Evolutionary conservation across 768 basidiomycete genomes (phyloP).

Genomic region (Pleurotus giganteus): DNA sequence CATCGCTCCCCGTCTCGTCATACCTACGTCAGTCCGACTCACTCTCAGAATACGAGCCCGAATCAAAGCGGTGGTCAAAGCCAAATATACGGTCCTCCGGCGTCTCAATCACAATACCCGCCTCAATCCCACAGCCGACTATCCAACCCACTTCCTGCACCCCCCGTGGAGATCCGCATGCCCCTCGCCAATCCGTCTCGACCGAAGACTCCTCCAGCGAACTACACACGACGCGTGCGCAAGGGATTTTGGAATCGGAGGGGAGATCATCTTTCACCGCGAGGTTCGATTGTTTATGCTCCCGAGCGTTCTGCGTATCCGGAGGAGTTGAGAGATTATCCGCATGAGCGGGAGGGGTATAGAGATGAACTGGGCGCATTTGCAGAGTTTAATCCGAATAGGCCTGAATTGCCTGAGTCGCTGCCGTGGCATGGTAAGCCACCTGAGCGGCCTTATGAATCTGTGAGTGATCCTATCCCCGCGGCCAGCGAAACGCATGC

Average conservation of each 20-base stretch:
- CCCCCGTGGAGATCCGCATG: slow-evolving; percentile 18
- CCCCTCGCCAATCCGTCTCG: slow-evolving; percentile 16
- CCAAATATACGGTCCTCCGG: slow-evolving; percentile 12
- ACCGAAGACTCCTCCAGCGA: slow-evolving; percentile 24
- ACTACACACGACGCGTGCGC: slow-evolving; percentile 36
- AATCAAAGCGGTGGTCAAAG: slow-evolving; percentile 5
- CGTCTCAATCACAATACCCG: slow-evolving; percentile 15
- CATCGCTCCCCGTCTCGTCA: slow-evolving; percentile 9
- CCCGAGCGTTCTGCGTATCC: slow-evolving; percentile 58
- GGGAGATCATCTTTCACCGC: slow-evolving; percentile 63
- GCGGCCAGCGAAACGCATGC: background rate
- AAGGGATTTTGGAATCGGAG: slow-evolving; percentile 73
- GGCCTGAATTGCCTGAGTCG: slow-evolving; percentile 62
- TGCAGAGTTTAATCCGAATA: slow-evolving; percentile 35
- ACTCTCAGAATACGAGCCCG: slow-evolving; percentile 6
- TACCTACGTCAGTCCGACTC: slow-evolving; percentile 2
- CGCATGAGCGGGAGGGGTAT: slow-evolving; percentile 52
- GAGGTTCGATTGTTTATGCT: slow-evolving; percentile 63
- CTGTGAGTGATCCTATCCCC: slow-evolving; percentile 31
- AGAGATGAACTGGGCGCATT: slow-evolving; percentile 48
- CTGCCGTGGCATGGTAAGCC: slow-evolving; percentile 54
- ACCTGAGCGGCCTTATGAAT: slow-evolving; percentile 56
- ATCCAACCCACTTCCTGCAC: slow-evolving; percentile 23
- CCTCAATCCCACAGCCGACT: slow-evolving; percentile 19
- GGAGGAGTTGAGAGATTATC: slow-evolving; percentile 58